A percentile compares a stretch with the other conserved stretches of the same genome.
These are phyloP conservation scores for Ganoderma sinense DNA, from an alignment of 1,284 basidiomycete species.

Conservation along the genomic window DNA sequence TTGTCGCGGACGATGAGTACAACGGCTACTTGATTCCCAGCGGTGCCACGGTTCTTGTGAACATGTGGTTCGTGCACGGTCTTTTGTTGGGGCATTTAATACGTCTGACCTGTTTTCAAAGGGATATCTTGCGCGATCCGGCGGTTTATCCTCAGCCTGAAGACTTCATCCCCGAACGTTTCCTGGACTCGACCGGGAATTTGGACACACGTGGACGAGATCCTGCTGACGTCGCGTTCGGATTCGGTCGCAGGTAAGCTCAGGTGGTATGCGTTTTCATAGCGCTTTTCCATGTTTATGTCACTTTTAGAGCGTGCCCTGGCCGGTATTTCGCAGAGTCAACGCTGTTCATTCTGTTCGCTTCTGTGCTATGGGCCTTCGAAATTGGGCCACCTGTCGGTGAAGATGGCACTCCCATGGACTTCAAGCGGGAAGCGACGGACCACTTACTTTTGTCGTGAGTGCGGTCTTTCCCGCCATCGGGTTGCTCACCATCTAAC, in stretches of 20 bases:
- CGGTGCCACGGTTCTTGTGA: conserved; percentile 17
- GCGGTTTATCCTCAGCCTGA: conserved; percentile 29
- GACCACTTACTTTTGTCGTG: not conserved
- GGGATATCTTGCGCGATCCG: conserved; percentile 31
- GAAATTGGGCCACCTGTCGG: conserved; percentile 8
- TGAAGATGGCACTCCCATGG: not conserved
- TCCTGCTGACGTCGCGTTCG: conserved; percentile 10
- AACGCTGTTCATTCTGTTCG: conserved; percentile 20
- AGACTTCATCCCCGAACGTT: conserved; percentile 24
- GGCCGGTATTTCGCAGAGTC: conserved; percentile 17
- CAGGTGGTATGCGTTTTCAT: no score
- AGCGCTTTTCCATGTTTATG: no score
- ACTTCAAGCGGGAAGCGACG: not conserved
- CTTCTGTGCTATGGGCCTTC: conserved; percentile 18
- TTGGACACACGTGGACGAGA: not conserved
- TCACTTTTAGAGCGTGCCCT: conserved; percentile 18
- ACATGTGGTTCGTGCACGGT: conserved; percentile 19
- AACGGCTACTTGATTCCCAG: conserved; percentile 22
- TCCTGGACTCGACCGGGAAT: conserved; percentile 3
- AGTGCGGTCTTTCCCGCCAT: no score
- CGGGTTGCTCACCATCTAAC: no score
- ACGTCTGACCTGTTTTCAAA: not conserved
- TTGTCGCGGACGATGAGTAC: conserved; percentile 23
- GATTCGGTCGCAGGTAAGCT: conserved; percentile 22
- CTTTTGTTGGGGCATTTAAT: not conserved